Evolutionary conservation across 2,329 filamentous ascomycete genomes (phyloP), one percentile per base, ranked within the genome.

Genomic region (Aspergillus alliaceus): DNA sequence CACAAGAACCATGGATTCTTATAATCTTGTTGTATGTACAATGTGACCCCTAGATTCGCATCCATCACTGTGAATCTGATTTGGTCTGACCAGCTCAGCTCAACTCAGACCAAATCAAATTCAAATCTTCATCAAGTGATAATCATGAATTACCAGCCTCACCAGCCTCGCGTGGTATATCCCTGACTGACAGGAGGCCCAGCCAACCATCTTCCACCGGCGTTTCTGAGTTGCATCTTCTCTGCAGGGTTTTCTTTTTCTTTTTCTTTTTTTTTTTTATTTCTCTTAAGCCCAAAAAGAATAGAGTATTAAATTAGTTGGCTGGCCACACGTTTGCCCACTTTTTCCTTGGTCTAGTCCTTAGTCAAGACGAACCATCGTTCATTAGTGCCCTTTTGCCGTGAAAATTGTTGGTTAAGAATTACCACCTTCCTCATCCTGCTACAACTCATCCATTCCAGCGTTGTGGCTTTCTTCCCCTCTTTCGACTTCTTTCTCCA

Each of bases 381-480:
- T 40, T 24, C 35, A 35, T 49, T 53, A 55, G 56, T 59, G 61
- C 39, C 57, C 54, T 54, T 54, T 52, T 51, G 27, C 20, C 52
- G 15, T 47, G 44, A 31, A 31, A 47, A 47, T 47, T 31, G 44
- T 18, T 47, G 44, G 42, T 31, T 47, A 47, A 47, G 44, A 47
- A 31, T 48, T 48, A 48, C 44, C 44, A 48, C 18, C 12, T 31
- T 14, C 22, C 8, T 18, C 27, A 18, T 32, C 27, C 27, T 22
- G 6, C 27, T 32, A 5, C 44, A 48, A 18, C 44, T 12, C 25
- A 31, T 25, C 27, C n/a, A 48, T 32, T 34, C 8, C n/a, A 4
- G 14, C 25, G 8, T 48, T 34, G 4, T 15, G 6, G 18, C 18
- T 44, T 29, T 24, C 32, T 42, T 18, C 31, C 49, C 35, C 18